A percentile compares a stretch with the other conserved stretches of the same genome.
Conservation (phyloP, 495 filamentous ascomycete species). For the Hypoxylon trugodes region DNA sequence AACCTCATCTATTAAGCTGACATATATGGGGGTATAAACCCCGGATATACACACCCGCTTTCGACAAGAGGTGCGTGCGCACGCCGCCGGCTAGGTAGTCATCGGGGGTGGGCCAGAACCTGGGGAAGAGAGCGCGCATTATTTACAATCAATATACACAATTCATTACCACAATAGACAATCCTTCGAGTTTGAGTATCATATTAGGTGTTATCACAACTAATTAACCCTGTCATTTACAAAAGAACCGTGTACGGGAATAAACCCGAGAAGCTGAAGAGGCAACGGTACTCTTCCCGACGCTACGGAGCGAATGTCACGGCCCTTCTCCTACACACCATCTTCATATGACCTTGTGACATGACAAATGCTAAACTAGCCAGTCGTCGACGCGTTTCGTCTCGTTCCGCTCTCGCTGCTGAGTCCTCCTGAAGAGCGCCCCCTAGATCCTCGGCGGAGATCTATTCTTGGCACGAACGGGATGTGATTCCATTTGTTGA, state of each 20-base stretch:
- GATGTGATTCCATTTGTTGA: constrained; percentile 21
- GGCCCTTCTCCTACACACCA: constrained; percentile 28
- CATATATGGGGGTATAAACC: constrained; percentile 13
- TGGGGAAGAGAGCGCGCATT: no score
- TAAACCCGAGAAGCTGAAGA: constrained; percentile 34
- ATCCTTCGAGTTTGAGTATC: constrained; percentile 10
- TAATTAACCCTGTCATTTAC: constrained; percentile 11
- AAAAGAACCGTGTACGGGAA: constrained; percentile 29
- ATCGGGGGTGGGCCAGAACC: no score
- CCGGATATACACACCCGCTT: constrained; percentile 14
- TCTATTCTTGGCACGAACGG: constrained; percentile 36
- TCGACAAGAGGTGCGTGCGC: not conserved
- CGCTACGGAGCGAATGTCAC: constrained; percentile 37
- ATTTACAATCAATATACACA: no score
- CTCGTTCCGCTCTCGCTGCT: constrained; percentile 22
- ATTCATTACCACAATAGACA: constrained; percentile 26
- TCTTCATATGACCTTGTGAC: constrained; percentile 9
- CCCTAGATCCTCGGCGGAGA: constrained; percentile 37
- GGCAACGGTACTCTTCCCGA: constrained; percentile 35
- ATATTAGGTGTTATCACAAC: constrained; percentile 32
- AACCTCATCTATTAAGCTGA: constrained; percentile 14
- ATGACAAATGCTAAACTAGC: constrained; percentile 30
- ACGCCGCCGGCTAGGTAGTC: no score
- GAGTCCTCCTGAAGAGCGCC: constrained; percentile 19
- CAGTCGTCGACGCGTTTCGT: constrained; percentile 13